phyloP scores from a whole-genome alignment of 345 rosid genomes.

The Melastoma malabathricum region DNA sequence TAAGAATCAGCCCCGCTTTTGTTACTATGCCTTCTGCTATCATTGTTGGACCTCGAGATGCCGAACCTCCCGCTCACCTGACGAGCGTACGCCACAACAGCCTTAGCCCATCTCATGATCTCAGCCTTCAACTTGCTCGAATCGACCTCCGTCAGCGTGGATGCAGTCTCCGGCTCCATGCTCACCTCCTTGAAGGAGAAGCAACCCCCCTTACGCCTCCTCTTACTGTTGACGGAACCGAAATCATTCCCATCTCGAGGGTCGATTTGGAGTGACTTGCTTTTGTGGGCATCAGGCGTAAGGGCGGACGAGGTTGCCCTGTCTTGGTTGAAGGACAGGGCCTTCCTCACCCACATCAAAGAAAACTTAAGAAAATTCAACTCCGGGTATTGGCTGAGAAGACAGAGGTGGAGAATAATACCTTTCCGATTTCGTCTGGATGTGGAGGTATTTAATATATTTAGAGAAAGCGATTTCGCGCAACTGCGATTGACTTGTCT shows the following conservation, averaged over 20 bases:
- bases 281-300: neutral
- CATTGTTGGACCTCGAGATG: slow-evolving; percentile 9
- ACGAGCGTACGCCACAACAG: slow-evolving; percentile 58
- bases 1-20: neutral
- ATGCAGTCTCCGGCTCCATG: slow-evolving; percentile 22
- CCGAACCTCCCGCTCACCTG: slow-evolving; percentile 50
- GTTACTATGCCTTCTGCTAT: neutral
- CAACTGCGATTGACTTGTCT: too few species aligned
- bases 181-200: slow-evolving; percentile 42
- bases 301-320: too few species aligned
- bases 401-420: too few species aligned
- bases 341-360: neutral
- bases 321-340: neutral
- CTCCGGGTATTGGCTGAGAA: too few species aligned
- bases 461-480: too few species aligned
- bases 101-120: slow-evolving; percentile 73
- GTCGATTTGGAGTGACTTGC: slow-evolving; percentile 21
- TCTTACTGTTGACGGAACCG: slow-evolving; percentile 19
- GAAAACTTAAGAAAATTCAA: too few species aligned
- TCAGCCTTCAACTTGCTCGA: slow-evolving; percentile 55
- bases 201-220: slow-evolving; percentile 14
- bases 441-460: too few species aligned
- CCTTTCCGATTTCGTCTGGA: too few species aligned
- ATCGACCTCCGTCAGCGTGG: slow-evolving; percentile 30
- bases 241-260: too few species aligned